Percentiles rank a stretch among this genome's conserved stretches.
phyloP scores from a whole-genome alignment of 1,284 basidiomycete species.

The Singerocomus inundabilis region DNA sequence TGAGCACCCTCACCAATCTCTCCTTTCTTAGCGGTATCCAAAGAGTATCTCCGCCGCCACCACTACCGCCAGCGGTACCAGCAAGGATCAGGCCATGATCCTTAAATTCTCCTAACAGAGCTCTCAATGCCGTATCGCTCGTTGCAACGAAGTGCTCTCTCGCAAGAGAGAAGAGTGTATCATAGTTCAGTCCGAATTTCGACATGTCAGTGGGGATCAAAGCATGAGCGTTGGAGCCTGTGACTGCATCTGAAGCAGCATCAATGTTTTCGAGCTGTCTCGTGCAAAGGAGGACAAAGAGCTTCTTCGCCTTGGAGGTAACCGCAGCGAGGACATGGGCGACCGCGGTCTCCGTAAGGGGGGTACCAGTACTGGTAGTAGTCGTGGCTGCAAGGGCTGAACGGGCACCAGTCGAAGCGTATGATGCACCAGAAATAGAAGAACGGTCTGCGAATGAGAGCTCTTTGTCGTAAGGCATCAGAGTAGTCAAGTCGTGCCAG shows the following conservation, averaged over 20 bases:
- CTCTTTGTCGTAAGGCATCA: constrained; percentile 78
- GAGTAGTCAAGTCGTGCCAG: constrained; percentile 87
- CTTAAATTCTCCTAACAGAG: constrained; percentile 82
- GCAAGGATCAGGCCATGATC: constrained; percentile 80
- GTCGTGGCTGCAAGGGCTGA: constrained; percentile 34
- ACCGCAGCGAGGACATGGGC: constrained; percentile 83
- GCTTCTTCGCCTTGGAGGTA: constrained; percentile 79
- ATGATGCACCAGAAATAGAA: constrained; percentile 54
- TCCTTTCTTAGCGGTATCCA: constrained; percentile 86
- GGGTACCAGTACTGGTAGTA: constrained; percentile 34
- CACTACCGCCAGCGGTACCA: constrained; percentile 31
- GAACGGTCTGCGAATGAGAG: constrained; percentile 65
- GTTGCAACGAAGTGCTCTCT: constrained; percentile 83
- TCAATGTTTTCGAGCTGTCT: constrained; percentile 55
- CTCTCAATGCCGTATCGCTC: constrained; percentile 79
- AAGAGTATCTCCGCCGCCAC: constrained; percentile 54
- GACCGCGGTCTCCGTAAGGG: constrained; percentile 79
- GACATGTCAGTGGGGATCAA: constrained; percentile 21
- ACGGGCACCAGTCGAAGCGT: constrained; percentile 38
- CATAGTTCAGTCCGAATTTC: constrained; percentile 60
- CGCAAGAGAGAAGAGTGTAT: constrained; percentile 61
- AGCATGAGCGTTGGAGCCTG: constrained; percentile 13
- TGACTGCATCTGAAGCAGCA: constrained; percentile 36
- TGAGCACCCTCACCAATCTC: constrained; percentile 47
- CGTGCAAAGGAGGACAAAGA: constrained; percentile 68